Evolutionary conservation across 78 protist genomes (phyloP).

Genomic region (Dictyostelium citrinum): DNA sequence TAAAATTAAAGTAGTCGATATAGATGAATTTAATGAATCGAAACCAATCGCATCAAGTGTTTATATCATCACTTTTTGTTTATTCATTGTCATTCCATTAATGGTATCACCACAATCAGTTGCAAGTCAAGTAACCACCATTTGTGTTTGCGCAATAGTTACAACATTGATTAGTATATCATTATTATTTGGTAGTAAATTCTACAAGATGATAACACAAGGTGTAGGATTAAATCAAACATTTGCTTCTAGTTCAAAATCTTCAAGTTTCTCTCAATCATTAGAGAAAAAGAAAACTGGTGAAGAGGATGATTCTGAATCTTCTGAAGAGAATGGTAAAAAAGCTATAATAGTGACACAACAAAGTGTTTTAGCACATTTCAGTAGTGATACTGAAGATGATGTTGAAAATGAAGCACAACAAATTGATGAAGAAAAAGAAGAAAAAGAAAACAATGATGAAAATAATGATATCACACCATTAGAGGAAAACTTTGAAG

Average conservation of each 20-base stretch:
- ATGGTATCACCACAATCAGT: slow-evolving; percentile 11
- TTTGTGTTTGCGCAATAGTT: slow-evolving; percentile 12
- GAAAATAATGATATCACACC: not conserved
- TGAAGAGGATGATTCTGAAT: not conserved
- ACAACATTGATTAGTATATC: not conserved
- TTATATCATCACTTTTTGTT: slow-evolving; percentile 29
- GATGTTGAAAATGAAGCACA: not conserved
- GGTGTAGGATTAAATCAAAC: not conserved
- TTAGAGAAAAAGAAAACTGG: not conserved
- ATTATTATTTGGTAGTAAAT: slow-evolving; percentile 16
- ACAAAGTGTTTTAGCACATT: not conserved
- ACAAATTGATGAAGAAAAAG: not conserved
- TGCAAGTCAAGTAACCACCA: not conserved
- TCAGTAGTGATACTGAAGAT: not conserved
- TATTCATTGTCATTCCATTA: slow-evolving; percentile 41
- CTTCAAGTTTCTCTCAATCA: not conserved
- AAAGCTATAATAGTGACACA: not conserved
- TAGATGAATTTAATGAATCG: slow-evolving; percentile 30
- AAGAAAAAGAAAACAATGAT: not conserved
- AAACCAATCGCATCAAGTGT: slow-evolving; percentile 11
- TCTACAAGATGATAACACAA: not conserved
- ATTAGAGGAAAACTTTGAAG: not conserved
- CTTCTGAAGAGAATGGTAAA: not conserved
- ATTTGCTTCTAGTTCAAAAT: not conserved
- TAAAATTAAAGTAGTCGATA: slow-evolving; percentile 33